phyloP scores from a whole-genome alignment of 352 stramenopile species.

The Phytophthora colocasiae region DNA sequence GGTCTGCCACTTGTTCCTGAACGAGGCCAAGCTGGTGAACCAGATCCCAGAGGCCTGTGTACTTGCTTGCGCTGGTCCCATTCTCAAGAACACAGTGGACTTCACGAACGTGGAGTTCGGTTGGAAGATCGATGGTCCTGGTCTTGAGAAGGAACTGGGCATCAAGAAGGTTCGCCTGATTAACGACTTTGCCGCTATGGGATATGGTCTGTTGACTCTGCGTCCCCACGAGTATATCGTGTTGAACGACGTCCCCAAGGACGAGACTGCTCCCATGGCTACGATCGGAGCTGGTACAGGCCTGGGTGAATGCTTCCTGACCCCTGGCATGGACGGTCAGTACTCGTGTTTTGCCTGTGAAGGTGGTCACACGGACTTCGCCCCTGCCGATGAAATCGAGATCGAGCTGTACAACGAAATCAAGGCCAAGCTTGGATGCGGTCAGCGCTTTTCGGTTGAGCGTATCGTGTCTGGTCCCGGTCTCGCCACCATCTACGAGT shows the following conservation, averaged over 20 bases:
- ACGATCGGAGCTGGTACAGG: conserved; percentile 96
- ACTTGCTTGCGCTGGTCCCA: conserved; percentile 78
- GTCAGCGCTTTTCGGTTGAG: conserved; percentile 94
- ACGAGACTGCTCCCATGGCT: conserved; percentile 89
- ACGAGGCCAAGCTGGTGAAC: conserved; percentile 85
- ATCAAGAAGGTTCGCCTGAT: conserved; percentile 94
- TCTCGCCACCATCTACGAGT: conserved; percentile 96
- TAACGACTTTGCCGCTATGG: conserved; percentile 97
- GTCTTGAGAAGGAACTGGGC: conserved; percentile 72
- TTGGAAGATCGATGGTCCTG: conserved; percentile 87
- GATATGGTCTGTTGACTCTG: conserved; percentile 96
- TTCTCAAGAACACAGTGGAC: conserved; percentile 79
- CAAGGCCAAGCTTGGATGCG: conserved; percentile 75
- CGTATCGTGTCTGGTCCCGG: conserved; percentile 95
- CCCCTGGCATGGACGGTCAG: conserved; percentile 70
- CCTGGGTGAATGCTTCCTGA: conserved; percentile 97
- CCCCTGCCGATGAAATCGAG: conserved; percentile 87
- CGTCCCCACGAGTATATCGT: conserved; percentile 91
- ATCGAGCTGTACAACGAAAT: conserved; percentile 85
- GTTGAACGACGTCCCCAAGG: conserved; percentile 73
- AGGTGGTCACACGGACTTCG: conserved; percentile 96
- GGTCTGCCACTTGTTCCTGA: conserved; percentile 93
- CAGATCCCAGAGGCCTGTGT: conserved; percentile 67
- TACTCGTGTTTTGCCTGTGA: conserved; percentile 94
- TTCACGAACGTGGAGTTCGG: conserved; percentile 95